phyloP scores from a whole-genome alignment of 805 yeast genomes.

The Metschnikowia vanudenii region DNA sequence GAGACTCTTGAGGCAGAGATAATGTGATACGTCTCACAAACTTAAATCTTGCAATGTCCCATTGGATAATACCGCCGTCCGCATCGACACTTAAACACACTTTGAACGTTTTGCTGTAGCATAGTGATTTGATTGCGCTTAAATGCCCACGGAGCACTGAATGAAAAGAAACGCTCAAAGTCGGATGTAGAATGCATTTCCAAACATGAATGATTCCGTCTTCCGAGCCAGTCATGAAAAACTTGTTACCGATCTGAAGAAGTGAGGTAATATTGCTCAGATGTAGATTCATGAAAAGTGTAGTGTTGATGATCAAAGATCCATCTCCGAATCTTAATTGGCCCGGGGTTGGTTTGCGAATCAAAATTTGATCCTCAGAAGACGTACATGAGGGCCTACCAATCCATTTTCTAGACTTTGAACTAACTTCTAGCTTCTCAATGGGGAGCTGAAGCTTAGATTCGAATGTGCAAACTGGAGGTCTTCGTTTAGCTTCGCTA shows the following conservation, averaged over 20 bases:
- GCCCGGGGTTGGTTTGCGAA: slow-evolving; percentile 29
- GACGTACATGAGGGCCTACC: slow-evolving; percentile 45
- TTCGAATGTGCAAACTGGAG: slow-evolving; percentile 36
- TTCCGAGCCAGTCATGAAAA: slow-evolving; percentile 49
- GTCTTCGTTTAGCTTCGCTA: background rate
- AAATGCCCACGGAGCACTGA: slow-evolving; percentile 59
- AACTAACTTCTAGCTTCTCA: slow-evolving; percentile 44
- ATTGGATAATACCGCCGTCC: slow-evolving; percentile 53
- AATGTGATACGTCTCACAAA: slow-evolving; percentile 42
- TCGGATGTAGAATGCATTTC: slow-evolving; percentile 38
- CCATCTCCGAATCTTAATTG: slow-evolving; percentile 24
- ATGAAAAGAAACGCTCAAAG: slow-evolving; percentile 38
- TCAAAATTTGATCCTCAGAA: slow-evolving; percentile 37
- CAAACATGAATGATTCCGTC: slow-evolving; percentile 65
- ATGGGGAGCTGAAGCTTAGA: slow-evolving; percentile 42
- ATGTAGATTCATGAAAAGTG: slow-evolving; percentile 44
- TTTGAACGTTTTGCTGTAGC: slow-evolving; percentile 52
- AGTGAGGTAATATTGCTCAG: slow-evolving; percentile 38
- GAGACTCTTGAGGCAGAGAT: slow-evolving; percentile 18
- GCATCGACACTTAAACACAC: slow-evolving; percentile 53
- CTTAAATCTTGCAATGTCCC: slow-evolving; percentile 61
- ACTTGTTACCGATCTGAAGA: slow-evolving; percentile 40
- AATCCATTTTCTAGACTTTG: slow-evolving; percentile 47
- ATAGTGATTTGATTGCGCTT: slow-evolving; percentile 43
- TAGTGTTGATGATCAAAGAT: slow-evolving; percentile 41